A percentile compares a stretch with the other conserved stretches of the same genome.
phyloP scores from a whole-genome alignment of 306 rosid genomes.

The Canavalia ensiformis region DNA sequence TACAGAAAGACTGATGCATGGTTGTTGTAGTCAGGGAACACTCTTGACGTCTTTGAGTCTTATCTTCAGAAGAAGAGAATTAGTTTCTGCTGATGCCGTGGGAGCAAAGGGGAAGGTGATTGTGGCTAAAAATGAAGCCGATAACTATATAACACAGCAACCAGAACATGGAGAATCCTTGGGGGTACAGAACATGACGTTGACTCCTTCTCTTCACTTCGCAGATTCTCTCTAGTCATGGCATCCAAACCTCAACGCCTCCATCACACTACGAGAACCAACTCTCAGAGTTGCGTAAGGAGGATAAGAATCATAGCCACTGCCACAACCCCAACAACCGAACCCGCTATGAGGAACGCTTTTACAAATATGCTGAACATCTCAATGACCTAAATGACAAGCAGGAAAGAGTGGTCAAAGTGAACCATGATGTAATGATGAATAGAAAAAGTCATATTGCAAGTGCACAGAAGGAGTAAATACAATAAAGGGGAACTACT shows the following conservation, averaged over 20 bases:
- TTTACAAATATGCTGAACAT: slow-evolving; percentile 72
- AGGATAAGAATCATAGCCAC: slow-evolving; percentile 67
- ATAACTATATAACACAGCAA: too few species aligned
- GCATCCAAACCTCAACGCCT: too few species aligned
- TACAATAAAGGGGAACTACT: slow-evolving; percentile 81
- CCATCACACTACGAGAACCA: slow-evolving; percentile 44
- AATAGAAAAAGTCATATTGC: slow-evolving; percentile 98
- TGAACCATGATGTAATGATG: slow-evolving; percentile 89
- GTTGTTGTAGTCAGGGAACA: too few species aligned
- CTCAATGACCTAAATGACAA: slow-evolving; percentile 90
- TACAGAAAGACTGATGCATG: too few species aligned
- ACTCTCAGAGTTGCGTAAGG: slow-evolving; percentile 57
- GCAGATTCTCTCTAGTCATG: not conserved
- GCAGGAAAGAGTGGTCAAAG: slow-evolving; percentile 92
- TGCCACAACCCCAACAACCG: slow-evolving; percentile 30
- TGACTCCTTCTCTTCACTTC: too few species aligned
- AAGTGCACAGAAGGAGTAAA: slow-evolving; percentile 95
- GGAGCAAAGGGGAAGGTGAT: too few species aligned
- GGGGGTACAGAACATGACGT: too few species aligned
- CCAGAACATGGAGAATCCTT: too few species aligned
- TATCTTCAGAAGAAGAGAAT: too few species aligned
- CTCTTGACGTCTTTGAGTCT: too few species aligned
- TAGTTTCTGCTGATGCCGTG: too few species aligned
- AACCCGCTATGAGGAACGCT: slow-evolving; percentile 70
- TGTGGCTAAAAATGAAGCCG: too few species aligned